phyloP scores from a whole-genome alignment of 768 basidiomycete genomes.

The Lactarius psammicola region DNA sequence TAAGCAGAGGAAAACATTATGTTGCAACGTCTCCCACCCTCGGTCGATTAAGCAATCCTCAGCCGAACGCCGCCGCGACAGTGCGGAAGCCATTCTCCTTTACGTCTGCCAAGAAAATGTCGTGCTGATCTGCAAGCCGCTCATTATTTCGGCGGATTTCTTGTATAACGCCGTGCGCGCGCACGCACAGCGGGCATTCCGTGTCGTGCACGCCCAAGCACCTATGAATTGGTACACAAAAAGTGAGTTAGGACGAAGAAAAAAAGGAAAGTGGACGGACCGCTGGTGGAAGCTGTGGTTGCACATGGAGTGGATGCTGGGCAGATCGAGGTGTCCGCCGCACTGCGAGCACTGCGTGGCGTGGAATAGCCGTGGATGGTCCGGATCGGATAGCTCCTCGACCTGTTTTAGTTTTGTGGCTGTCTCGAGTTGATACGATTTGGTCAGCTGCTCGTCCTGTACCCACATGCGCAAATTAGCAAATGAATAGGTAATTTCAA shows the following conservation, averaged over 20 bases:
- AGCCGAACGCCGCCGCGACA: conserved; percentile 66
- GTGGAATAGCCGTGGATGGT: conserved; percentile 86
- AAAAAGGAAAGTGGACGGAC: conserved; percentile 40
- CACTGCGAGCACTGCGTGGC: conserved; percentile 92
- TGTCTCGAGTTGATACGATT: conserved; percentile 89
- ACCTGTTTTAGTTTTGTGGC: conserved; percentile 77
- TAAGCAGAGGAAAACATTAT: neutral
- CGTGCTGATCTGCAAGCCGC: conserved; percentile 76
- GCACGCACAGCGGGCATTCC: conserved; percentile 86
- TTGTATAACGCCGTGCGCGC: conserved; percentile 83
- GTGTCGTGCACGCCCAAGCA: conserved; percentile 88
- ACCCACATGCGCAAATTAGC: conserved; percentile 10
- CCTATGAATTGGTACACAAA: conserved; percentile 40
- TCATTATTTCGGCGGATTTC: conserved; percentile 89
- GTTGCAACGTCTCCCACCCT: conserved; percentile 27
- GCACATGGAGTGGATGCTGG: conserved; percentile 97
- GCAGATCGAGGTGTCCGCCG: conserved; percentile 85
- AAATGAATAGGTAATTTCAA: neutral
- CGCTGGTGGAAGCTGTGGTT: conserved; percentile 95
- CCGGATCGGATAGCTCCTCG: conserved; percentile 71
- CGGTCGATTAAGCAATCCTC: conserved; percentile 52
- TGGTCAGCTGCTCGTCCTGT: conserved; percentile 82
- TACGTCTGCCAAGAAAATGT: conserved; percentile 74
- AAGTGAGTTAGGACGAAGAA: neutral
- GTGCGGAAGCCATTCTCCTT: conserved; percentile 66